phyloP scores from a whole-genome alignment of 139 green algal genomes.

The Tetratostichococcus sp. region DNA sequence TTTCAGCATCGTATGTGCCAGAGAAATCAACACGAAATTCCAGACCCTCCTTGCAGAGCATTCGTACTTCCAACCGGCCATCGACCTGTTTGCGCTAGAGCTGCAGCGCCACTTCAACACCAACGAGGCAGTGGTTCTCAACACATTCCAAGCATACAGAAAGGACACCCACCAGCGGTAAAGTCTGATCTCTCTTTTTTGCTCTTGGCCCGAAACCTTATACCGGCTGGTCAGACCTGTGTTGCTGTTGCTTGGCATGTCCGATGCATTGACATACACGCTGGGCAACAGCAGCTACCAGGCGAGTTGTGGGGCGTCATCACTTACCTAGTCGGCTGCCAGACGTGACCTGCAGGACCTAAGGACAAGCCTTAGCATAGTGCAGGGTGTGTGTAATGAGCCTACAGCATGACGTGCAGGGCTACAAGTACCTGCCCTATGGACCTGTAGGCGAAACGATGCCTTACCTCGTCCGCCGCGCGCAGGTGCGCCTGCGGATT shows the following conservation, averaged over 20 bases:
- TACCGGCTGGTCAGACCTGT: constrained; percentile 51
- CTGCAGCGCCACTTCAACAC: constrained; percentile 61
- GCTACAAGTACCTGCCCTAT: constrained; percentile 56
- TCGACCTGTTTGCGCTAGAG: constrained; percentile 59
- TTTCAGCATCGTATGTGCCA: no score
- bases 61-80: constrained; percentile 70
- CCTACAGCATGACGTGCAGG: background rate
- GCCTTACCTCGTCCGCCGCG: constrained; percentile 55
- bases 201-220: no score
- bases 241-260: constrained; percentile 76
- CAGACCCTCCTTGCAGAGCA: constrained; percentile 75
- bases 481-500: no score
- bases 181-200: background rate
- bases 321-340: no score
- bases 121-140: constrained; percentile 43
- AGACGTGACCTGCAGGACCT: no score
- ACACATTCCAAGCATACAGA: constrained; percentile 59
- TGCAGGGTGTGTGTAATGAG: no score
- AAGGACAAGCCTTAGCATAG: background rate
- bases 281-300: constrained; percentile 35
- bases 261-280: constrained; percentile 60
- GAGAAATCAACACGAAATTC: no score
- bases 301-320: background rate
- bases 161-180: background rate
- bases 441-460: constrained; percentile 53